Percentiles rank a stretch among this genome's conserved stretches.
These are phyloP conservation scores for Aurinia saxatilis DNA, from an alignment of 345 rosid species.

Conservation along the genomic window DNA sequence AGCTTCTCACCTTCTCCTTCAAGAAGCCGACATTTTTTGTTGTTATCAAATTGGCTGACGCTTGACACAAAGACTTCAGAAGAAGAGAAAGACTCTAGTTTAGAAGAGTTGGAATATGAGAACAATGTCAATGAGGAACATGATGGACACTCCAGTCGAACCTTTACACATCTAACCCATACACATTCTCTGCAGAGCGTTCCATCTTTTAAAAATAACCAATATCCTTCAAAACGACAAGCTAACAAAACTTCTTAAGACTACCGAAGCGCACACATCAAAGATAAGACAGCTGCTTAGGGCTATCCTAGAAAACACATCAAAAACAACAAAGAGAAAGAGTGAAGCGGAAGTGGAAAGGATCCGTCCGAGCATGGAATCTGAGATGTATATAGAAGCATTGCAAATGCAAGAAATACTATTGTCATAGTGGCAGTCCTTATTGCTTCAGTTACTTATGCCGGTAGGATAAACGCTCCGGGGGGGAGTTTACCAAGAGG, in stretches of 20 bases:
- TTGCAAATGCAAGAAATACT: slow-evolving; percentile 55
- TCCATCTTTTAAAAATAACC: background rate
- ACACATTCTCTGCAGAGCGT: background rate
- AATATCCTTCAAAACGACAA: background rate
- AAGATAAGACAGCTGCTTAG: no score
- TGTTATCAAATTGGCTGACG: slow-evolving; percentile 1
- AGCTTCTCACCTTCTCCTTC: background rate
- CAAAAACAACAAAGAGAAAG: background rate
- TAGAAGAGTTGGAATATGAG: background rate
- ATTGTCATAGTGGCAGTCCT: slow-evolving; percentile 50
- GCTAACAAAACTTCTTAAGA: no score
- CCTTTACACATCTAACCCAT: background rate
- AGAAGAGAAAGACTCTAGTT: no score
- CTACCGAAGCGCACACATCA: no score
- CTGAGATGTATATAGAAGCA: slow-evolving; percentile 41
- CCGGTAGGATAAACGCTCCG: slow-evolving; percentile 76
- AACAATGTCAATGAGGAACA: background rate
- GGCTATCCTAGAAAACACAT: background rate
- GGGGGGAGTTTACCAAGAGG: slow-evolving; percentile 38
- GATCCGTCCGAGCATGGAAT: slow-evolving; percentile 13
- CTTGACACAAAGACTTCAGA: background rate
- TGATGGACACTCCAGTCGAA: background rate
- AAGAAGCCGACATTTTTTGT: background rate
- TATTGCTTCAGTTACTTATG: slow-evolving; percentile 55
- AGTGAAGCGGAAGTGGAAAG: slow-evolving; percentile 1